phyloP scores from a whole-genome alignment of 176 grass and related monocot genomes.

The Echinochloa phyllopogon region DNA sequence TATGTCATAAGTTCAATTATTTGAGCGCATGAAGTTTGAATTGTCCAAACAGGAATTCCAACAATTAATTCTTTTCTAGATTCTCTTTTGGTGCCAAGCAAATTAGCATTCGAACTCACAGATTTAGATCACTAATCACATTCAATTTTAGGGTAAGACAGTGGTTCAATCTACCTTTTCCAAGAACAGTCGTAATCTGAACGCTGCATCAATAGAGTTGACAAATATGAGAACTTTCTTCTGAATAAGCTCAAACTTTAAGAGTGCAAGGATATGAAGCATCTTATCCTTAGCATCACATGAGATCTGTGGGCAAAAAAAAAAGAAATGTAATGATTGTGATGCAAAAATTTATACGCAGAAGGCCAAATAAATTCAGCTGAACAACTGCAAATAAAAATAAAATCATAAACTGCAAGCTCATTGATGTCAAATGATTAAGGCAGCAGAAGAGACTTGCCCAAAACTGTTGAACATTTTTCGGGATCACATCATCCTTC shows the following conservation, averaged over 20 bases:
- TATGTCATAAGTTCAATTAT: neutral
- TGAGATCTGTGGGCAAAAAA: conserved; percentile 66
- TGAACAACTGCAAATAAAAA: conserved; percentile 18
- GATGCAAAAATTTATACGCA: conserved; percentile 1
- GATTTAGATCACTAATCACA: conserved; percentile 16
- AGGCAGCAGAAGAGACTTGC: conserved; percentile 43
- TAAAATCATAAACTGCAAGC: no score
- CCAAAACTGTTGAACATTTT: conserved; percentile 88
- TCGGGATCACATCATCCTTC: conserved; percentile 81
- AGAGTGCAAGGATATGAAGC: conserved; percentile 72
- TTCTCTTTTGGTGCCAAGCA: neutral
- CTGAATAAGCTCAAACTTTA: conserved; percentile 92
- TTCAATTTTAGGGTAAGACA: conserved; percentile 21
- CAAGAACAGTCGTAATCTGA: conserved; percentile 83
- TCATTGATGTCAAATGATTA: neutral
- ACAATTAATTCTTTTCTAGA: neutral
- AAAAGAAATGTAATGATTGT: conserved; percentile 5
- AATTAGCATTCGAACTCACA: conserved; percentile 4
- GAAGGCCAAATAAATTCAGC: conserved; percentile 11
- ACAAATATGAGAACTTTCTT: conserved; percentile 98
- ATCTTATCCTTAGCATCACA: conserved; percentile 82
- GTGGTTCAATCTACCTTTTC: conserved; percentile 73
- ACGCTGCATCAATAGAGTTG: conserved; percentile 95
- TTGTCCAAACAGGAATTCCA: conserved; percentile 7
- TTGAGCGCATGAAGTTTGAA: neutral